A percentile compares a stretch with the other conserved stretches of the same genome.
Conservation (phyloP, 257 asterid species). For the Nicotiana sylvestris region DNA sequence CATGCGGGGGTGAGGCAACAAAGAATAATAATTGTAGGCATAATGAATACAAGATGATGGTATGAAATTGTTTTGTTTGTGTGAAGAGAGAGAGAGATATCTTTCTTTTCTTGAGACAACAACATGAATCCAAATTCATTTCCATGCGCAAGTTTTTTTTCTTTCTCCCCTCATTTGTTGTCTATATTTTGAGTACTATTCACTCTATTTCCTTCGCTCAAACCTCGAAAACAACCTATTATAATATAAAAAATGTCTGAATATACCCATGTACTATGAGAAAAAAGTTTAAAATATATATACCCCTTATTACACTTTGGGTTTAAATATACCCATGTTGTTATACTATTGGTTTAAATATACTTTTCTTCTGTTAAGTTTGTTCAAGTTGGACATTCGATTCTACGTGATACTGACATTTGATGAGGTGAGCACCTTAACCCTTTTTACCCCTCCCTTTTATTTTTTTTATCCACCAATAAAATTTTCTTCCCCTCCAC, state of each 20-base stretch:
- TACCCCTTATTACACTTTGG: too few relatives aligned
- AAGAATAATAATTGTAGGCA: slow-evolving; percentile 75
- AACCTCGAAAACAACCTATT: neutral
- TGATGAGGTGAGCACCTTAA: too few relatives aligned
- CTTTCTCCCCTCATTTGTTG: neutral
- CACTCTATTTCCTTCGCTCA: neutral
- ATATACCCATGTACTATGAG: too few relatives aligned
- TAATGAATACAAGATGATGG: slow-evolving; percentile 88
- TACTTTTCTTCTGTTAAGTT: too few relatives aligned
- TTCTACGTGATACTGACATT: too few relatives aligned
- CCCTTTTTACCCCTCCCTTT: too few relatives aligned
- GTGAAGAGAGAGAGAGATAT: slow-evolving; percentile 11
- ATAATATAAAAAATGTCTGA: neutral
- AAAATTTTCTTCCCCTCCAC: too few relatives aligned
- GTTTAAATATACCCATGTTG: too few relatives aligned
- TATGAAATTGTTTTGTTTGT: slow-evolving; percentile 3
- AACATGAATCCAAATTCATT: slow-evolving; percentile 47
- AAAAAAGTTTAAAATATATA: too few relatives aligned
- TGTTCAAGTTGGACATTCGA: too few relatives aligned
- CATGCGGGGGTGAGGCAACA: slow-evolving; percentile 57
- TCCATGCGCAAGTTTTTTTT: slow-evolving; percentile 37
- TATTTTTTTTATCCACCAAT: too few relatives aligned
- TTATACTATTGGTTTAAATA: too few relatives aligned
- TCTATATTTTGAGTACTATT: slow-evolving; percentile 3
- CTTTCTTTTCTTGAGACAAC: slow-evolving; percentile 39